Conservation (phyloP, 495 filamentous ascomycete genomes). For the Tuber borchii region DNA sequence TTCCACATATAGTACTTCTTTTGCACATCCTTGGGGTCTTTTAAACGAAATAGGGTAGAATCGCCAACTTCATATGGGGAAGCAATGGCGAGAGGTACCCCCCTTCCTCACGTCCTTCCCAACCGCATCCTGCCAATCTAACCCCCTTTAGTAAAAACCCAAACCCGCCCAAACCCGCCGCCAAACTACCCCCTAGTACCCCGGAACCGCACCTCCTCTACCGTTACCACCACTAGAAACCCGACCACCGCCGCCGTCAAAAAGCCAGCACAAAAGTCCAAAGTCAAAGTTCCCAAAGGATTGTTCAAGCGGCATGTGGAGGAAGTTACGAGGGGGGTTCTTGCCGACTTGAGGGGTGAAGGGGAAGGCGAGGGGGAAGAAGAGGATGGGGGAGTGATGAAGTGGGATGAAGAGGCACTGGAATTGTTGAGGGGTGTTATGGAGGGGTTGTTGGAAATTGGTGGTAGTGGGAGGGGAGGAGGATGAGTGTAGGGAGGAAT, state of each 20-base stretch:
- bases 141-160: background rate
- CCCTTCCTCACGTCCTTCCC: background rate
- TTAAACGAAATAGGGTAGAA: background rate
- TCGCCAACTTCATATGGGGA: background rate
- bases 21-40: background rate
- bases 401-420: background rate
- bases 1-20: background rate
- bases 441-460: background rate
- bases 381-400: background rate
- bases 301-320: background rate
- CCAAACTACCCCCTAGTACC: background rate
- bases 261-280: background rate
- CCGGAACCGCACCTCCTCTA: background rate
- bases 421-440: background rate
- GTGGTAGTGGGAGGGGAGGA: background rate
- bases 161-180: background rate
- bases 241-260: background rate
- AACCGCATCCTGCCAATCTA: too few species aligned
- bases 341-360: background rate
- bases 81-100: background rate
- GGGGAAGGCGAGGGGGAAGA: background rate
- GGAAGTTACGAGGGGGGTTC: background rate
- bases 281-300: background rate
- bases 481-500: background rate
- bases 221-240: background rate